phyloP scores from a whole-genome alignment of 225 moss, liverwort and hornwort species.

The Marchantia paleacea region DNA sequence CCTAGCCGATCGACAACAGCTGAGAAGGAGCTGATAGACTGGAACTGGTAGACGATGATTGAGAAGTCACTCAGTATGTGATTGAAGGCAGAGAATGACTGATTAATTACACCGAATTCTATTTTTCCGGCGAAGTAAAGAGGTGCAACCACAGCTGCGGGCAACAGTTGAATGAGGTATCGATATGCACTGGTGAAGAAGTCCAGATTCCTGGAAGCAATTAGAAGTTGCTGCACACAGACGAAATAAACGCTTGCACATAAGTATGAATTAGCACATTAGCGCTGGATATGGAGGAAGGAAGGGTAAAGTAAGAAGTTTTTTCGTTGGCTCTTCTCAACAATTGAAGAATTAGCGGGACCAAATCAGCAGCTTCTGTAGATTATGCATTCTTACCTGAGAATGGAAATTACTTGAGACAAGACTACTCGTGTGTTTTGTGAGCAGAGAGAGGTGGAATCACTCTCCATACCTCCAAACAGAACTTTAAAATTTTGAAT shows the following conservation, averaged over 20 bases:
- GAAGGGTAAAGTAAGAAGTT: not conserved
- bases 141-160: constrained; percentile 55
- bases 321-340: not conserved
- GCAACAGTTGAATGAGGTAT: constrained; percentile 46
- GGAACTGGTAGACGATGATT: constrained; percentile 51
- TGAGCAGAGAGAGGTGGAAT: no score
- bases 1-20: constrained; percentile 49
- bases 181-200: constrained; percentile 57
- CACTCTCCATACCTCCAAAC: no score
- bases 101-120: constrained; percentile 57
- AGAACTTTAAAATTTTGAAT: no score
- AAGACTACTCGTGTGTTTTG: no score
- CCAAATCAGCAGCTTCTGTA: not conserved
- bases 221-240: constrained; percentile 42
- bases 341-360: not conserved
- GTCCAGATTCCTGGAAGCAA: constrained; percentile 48
- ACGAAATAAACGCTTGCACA: not conserved
- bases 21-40: constrained; percentile 49
- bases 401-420: no score
- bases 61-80: constrained; percentile 52
- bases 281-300: not conserved
- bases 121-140: constrained; percentile 47
- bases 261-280: not conserved
- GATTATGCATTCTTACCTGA: no score
- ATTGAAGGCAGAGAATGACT: constrained; percentile 56